Evolutionary conservation across 2,329 filamentous ascomycete genomes (phyloP).

Genomic region (Pseudogymnoascus sp.): DNA sequence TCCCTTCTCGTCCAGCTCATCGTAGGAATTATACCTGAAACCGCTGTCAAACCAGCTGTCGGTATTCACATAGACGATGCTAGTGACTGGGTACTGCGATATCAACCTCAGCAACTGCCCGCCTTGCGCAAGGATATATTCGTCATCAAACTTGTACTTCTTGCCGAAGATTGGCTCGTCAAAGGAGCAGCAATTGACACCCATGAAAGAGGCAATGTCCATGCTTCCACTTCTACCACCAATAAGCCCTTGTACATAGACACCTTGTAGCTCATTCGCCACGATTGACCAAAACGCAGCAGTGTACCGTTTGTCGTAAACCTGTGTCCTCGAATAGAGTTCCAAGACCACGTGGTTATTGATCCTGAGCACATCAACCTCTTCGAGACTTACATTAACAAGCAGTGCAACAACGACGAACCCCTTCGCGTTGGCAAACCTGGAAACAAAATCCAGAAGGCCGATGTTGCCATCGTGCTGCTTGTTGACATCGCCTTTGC

Average conservation of each 20-base stretch:
- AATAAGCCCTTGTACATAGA: neutral
- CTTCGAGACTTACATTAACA: neutral
- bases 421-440: neutral
- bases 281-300: slow-evolving; percentile 6
- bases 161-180: slow-evolving; percentile 1
- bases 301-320: neutral
- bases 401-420: neutral
- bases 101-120: neutral
- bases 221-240: neutral
- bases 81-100: neutral
- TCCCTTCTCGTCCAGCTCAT: neutral
- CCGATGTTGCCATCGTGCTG: slow-evolving; percentile 1
- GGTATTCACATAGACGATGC: neutral
- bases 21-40: neutral
- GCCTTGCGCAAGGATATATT: neutral
- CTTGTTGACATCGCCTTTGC: neutral
- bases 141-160: neutral
- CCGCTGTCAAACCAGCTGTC: neutral
- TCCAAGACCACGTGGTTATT: neutral
- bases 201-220: slow-evolving; percentile 9
- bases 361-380: neutral
- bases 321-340: neutral
- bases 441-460: neutral
- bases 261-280: neutral
- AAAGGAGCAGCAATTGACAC: neutral